Conservation (phyloP, 1,139 yeast species). For the Hemisphaericaspora xylofermentans region DNA sequence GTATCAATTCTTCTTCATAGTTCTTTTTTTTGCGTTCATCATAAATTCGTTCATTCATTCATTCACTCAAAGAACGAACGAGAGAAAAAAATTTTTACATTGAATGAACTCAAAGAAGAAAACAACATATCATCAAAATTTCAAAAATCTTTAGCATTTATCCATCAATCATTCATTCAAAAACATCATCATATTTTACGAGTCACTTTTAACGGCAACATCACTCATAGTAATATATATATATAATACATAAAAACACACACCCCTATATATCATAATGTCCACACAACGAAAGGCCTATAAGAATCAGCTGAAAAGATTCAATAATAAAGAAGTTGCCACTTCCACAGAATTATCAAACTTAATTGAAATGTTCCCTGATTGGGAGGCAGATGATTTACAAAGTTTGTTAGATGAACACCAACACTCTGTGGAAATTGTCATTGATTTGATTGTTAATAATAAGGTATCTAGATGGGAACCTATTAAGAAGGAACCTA, state of each 20-base stretch:
- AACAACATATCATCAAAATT: too few species aligned
- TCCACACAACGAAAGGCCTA: slow-evolving; percentile 42
- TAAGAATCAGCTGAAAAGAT: slow-evolving; percentile 49
- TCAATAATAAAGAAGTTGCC: slow-evolving; percentile 24
- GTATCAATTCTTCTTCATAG: too few species aligned
- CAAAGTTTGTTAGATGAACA: slow-evolving; percentile 72
- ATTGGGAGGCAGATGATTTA: slow-evolving; percentile 89
- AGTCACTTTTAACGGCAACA: too few species aligned
- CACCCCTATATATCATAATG: slow-evolving; percentile 16
- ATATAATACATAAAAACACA: slow-evolving; percentile 5
- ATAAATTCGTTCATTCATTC: too few species aligned
- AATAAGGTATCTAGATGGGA: slow-evolving; percentile 69
- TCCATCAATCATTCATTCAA: not conserved
- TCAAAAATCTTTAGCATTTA: too few species aligned
- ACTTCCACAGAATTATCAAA: slow-evolving; percentile 46
- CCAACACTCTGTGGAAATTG: slow-evolving; percentile 68
- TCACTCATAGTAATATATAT: too few species aligned
- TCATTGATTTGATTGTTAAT: slow-evolving; percentile 84
- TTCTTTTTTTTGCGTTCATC: too few species aligned
- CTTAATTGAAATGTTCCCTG: slow-evolving; percentile 86
- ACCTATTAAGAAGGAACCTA: slow-evolving; percentile 47
- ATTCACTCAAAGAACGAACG: not conserved
- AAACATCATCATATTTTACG: not conserved
- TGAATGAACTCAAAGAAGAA: too few species aligned
- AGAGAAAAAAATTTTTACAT: too few species aligned